phyloP scores from a whole-genome alignment of 139 green algal species.

The Chlamydomonas eustigma region DNA sequence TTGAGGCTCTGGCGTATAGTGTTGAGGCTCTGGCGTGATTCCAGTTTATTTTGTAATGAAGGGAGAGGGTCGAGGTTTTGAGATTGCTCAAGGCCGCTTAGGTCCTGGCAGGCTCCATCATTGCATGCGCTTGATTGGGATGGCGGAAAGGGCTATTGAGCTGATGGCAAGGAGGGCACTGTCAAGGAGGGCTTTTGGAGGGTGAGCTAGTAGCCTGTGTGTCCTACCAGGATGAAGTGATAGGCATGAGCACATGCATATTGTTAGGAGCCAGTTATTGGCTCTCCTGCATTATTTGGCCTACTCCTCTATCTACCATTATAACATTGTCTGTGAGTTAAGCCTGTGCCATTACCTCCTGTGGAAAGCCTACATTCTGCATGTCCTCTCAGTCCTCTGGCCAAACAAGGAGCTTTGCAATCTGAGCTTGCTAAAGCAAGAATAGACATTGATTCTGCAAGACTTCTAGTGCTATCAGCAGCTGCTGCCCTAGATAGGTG shows the following conservation, averaged over 20 bases:
- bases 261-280: no score
- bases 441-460: constrained; percentile 33
- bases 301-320: no score
- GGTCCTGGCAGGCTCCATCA: constrained; percentile 97
- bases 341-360: no score
- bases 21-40: no score
- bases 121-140: constrained; percentile 94
- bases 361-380: no score
- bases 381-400: constrained; percentile 52
- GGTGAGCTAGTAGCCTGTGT: constrained; percentile 11
- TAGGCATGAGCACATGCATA: no score
- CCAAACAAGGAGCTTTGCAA: constrained; percentile 58
- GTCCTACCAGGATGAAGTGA: no score
- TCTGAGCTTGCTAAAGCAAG: constrained; percentile 49
- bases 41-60: neutral
- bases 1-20: neutral
- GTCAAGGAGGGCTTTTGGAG: constrained; percentile 62
- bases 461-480: constrained; percentile 73
- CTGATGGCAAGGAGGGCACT: constrained; percentile 54
- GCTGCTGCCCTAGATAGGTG: constrained; percentile 72
- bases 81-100: constrained; percentile 94
- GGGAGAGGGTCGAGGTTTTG: constrained; percentile 92
- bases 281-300: no score
- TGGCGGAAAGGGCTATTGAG: constrained; percentile 75
- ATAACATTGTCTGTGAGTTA: no score